Base-by-base conservation (phyloP, 108 stramenopile species). In the Cyclotella baltica region DNA sequence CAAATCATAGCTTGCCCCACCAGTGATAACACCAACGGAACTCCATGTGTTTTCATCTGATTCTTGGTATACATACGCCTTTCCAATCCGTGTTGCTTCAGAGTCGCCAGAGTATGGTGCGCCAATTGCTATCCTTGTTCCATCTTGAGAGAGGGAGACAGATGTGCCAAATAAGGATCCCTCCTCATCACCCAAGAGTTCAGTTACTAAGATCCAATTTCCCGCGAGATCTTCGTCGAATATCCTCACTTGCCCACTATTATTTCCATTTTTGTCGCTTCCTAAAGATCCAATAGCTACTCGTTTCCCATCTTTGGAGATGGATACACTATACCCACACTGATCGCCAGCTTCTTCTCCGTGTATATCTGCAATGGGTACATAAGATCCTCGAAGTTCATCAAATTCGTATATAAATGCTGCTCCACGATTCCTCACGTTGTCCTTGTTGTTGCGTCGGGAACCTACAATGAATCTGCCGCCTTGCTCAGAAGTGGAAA, bases 81-180 rank as follows among this genome's bases (percentile, higher is more conserved):
- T 47, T 35, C 67, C 48, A 75, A 89, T 63, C 34, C 78, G 51
- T 76, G 64, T 31, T 86, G 78, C 23, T 64, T 72, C 53, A 48
- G 40, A 30, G 0, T 76, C 78, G 58, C 77, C 78, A 56, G 81
- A 85, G 79, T 92, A 89, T 11, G 90, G 90, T 33, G 88, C 88
- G 20, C 92, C 92, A 43, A 88, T 81, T 19, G 81, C 88, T 28
- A 94, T 20, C 2, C 79, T 77, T 33, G 56, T 61, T 29, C 93
- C 93, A 52, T 88, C 80, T 55, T 67, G 72, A 20, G 78, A 78
- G 25, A 92, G 51, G 25, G 86, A 76, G 3, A 95, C 68, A 35
- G 83, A 76, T 34, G 83, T 31, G 4, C 93, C 93, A 80, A 91
- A 92, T 22, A 82, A 61, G 31, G 75, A 73, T 19, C 59, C 55